Conservation (phyloP, 177 flowering plant species). For the Tripterygium wilfordii region DNA sequence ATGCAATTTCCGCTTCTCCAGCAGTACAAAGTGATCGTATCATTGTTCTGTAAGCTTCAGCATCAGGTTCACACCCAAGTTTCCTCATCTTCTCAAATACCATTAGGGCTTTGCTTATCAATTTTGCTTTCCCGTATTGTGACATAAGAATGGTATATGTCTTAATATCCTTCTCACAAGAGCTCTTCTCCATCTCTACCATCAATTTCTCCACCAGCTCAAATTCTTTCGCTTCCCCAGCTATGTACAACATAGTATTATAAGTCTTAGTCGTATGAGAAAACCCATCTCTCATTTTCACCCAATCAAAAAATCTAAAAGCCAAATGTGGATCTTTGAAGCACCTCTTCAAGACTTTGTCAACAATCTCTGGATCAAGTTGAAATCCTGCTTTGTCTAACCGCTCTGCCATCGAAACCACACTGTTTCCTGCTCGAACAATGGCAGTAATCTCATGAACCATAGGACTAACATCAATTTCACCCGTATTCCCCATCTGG, state of each 20-base stretch:
- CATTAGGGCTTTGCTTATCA: constrained; percentile 51
- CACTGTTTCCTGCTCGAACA: constrained; percentile 32
- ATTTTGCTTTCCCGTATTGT: constrained; percentile 54
- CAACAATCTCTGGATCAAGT: constrained; percentile 52
- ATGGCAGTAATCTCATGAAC: constrained; percentile 58
- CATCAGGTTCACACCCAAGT: constrained; percentile 65
- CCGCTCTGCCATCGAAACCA: constrained; percentile 48
- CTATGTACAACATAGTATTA: constrained; percentile 65
- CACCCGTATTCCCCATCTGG: constrained; percentile 14
- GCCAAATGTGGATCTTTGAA: constrained; percentile 69
- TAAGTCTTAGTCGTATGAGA: constrained; percentile 48
- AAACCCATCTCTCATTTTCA: constrained; percentile 43
- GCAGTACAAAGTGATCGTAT: constrained; percentile 42
- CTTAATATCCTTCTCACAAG: constrained; percentile 47
- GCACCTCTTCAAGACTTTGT: constrained; percentile 77
- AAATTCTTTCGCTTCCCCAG: constrained; percentile 67
- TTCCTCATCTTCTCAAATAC: constrained; percentile 61
- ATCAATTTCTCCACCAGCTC: constrained; percentile 43
- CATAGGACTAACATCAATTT: constrained; percentile 48
- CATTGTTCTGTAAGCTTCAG: constrained; percentile 32
- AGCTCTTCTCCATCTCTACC: constrained; percentile 54
- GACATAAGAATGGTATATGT: constrained; percentile 76
- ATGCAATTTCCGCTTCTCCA: constrained; percentile 58
- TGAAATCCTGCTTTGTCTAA: constrained; percentile 34
- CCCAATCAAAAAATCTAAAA: constrained; percentile 68